These are phyloP conservation scores for Rhizopus sp. DNA, from an alignment of 371 early-diverging fungal species.

Conservation along the genomic window DNA sequence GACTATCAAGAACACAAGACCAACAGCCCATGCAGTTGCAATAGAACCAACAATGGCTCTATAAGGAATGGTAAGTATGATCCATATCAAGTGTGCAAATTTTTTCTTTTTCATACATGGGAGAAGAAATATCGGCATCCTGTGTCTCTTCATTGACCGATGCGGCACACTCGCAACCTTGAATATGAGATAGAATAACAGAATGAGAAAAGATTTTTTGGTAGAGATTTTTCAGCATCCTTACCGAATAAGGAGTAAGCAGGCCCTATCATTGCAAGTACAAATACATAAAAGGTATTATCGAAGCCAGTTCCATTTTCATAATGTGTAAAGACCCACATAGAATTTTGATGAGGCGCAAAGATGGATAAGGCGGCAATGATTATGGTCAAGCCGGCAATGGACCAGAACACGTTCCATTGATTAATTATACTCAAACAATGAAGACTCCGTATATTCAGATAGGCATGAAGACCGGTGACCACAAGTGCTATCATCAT, in stretches of 20 bases:
- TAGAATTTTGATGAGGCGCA: constrained; percentile 24
- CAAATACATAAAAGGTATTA: constrained; percentile 37
- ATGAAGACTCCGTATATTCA: constrained; percentile 33
- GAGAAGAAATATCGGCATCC: constrained; percentile 43
- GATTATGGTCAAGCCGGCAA: constrained; percentile 35
- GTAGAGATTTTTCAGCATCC: background rate
- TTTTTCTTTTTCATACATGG: constrained; percentile 20
- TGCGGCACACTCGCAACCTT: constrained; percentile 48
- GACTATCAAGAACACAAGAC: constrained; percentile 33
- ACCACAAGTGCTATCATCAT: constrained; percentile 33
- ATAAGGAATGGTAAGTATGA: background rate
- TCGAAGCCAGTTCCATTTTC: constrained; percentile 47
- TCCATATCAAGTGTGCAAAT: background rate
- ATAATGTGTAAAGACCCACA: constrained; percentile 43
- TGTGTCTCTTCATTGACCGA: constrained; percentile 48
- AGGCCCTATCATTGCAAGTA: constrained; percentile 47
- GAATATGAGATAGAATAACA: background rate
- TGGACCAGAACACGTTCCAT: constrained; percentile 49
- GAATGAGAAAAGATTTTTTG: background rate
- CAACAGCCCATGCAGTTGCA: constrained; percentile 41
- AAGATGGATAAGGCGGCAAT: constrained; percentile 23
- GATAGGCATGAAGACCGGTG: constrained; percentile 30
- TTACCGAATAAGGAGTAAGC: constrained; percentile 50
- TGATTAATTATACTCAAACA: constrained; percentile 33
- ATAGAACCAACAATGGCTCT: constrained; percentile 48